These are phyloP conservation scores for Kwoniella sp. DNA, from an alignment of 768 basidiomycete genomes.

Conservation along the genomic window DNA sequence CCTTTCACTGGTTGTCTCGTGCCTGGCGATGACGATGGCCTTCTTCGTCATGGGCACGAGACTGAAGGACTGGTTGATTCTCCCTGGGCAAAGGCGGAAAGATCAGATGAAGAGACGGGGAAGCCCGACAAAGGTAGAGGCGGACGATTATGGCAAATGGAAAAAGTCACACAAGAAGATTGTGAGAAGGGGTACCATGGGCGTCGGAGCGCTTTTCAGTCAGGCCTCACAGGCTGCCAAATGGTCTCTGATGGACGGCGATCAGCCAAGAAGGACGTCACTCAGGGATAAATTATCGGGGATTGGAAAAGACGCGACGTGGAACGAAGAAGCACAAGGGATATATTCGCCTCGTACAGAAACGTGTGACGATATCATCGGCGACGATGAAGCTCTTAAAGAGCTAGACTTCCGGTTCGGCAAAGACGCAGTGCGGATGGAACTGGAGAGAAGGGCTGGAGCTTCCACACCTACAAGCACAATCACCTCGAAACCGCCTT, in stretches of 20 bases:
- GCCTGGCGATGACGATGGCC: slow-evolving; percentile 52
- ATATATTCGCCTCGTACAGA: slow-evolving; percentile 4
- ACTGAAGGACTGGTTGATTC: slow-evolving; percentile 41
- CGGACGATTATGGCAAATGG: slow-evolving; percentile 47
- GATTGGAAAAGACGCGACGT: neutral
- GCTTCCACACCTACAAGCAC: slow-evolving; percentile 9
- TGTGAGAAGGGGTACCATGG: slow-evolving; percentile 23
- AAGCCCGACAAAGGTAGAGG: slow-evolving; percentile 13
- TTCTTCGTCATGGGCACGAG: slow-evolving; percentile 57
- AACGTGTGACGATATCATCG: slow-evolving; percentile 21
- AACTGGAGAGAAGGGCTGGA: slow-evolving; percentile 30
- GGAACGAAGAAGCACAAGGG: slow-evolving; percentile 7
- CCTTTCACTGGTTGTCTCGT: slow-evolving; percentile 51
- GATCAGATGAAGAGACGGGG: slow-evolving; percentile 18
- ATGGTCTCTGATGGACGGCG: slow-evolving; percentile 36
- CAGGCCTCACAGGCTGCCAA: slow-evolving; percentile 34
- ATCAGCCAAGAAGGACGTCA: neutral
- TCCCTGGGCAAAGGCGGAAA: slow-evolving; percentile 14
- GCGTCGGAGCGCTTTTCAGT: slow-evolving; percentile 34
- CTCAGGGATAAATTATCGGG: neutral
- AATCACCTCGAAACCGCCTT: slow-evolving; percentile 11
- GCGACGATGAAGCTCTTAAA: slow-evolving; percentile 32
- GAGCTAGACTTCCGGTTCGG: slow-evolving; percentile 48
- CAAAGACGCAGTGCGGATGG: slow-evolving; percentile 30
- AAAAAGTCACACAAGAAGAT: slow-evolving; percentile 35